Evolutionary conservation across 805 yeast genomes (phyloP).

Genomic region (Candida qinlingensis): DNA sequence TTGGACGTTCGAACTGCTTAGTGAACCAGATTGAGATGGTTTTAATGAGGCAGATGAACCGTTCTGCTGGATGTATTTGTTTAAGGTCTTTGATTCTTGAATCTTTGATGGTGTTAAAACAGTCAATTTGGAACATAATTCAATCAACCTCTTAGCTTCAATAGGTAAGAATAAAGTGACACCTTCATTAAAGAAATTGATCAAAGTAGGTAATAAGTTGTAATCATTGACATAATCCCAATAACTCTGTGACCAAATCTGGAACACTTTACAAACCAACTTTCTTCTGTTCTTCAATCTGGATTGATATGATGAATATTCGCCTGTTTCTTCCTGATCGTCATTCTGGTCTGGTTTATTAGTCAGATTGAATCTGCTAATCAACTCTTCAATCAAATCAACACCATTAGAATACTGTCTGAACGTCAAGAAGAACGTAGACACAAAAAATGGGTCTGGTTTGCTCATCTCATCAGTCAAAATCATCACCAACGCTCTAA

Average conservation of each 20-base stretch:
- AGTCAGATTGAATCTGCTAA: slow-evolving; percentile 55
- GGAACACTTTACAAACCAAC: slow-evolving; percentile 62
- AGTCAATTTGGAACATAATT: slow-evolving; percentile 55
- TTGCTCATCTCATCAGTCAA: slow-evolving; percentile 60
- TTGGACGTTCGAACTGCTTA: slow-evolving; percentile 32
- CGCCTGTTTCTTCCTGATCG: slow-evolving; percentile 29
- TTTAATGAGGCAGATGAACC: slow-evolving; percentile 2
- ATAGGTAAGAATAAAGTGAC: slow-evolving; percentile 56
- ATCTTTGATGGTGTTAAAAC: slow-evolving; percentile 48
- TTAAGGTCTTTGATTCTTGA: slow-evolving; percentile 11
- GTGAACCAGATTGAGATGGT: background rate
- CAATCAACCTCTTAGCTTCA: slow-evolving; percentile 58
- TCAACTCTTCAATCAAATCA: slow-evolving; percentile 63
- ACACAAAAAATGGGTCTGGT: slow-evolving; percentile 61
- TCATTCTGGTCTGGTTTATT: slow-evolving; percentile 31
- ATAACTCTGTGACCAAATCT: slow-evolving; percentile 84
- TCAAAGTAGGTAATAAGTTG: slow-evolving; percentile 56
- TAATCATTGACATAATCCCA: slow-evolving; percentile 70
- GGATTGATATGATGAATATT: slow-evolving; percentile 32
- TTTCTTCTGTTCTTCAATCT: slow-evolving; percentile 54
- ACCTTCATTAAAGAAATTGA: slow-evolving; percentile 77
- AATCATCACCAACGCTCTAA: slow-evolving; percentile 59
- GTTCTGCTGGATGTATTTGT: background rate
- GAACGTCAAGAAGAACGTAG: slow-evolving; percentile 75
- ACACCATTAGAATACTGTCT: slow-evolving; percentile 63